Percentiles rank a stretch among this genome's conserved stretches.
These are phyloP conservation scores for Helicocarpus griseus DNA, from an alignment of 2,329 filamentous ascomycete genomes.

Conservation along the genomic window DNA sequence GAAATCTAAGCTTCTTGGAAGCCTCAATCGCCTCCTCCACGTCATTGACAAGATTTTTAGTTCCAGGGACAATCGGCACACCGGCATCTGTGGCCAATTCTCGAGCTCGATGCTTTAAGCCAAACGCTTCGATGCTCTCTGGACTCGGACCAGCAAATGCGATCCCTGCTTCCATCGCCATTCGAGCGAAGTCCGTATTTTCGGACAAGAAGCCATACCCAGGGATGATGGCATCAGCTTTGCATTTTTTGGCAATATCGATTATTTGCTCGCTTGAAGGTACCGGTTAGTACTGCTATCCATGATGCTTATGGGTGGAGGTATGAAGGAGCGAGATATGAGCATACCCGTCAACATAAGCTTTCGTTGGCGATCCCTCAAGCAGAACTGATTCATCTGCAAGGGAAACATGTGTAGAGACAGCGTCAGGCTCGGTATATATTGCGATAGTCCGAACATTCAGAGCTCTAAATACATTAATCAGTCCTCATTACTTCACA, in stretches of 20 bases:
- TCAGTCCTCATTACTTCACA: neutral
- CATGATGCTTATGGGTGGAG: neutral
- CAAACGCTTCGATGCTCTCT: conserved; percentile 45
- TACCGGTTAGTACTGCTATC: neutral
- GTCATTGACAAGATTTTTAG: conserved; percentile 38
- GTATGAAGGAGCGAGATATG: neutral
- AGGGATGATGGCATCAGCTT: conserved; percentile 51
- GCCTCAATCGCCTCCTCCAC: conserved; percentile 39
- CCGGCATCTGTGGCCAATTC: conserved; percentile 43
- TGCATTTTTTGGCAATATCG: conserved; percentile 40
- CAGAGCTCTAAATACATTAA: conserved; percentile 23
- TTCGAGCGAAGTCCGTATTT: conserved; percentile 50
- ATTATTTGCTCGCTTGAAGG: conserved; percentile 31
- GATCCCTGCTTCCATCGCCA: conserved; percentile 45
- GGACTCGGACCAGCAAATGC: conserved; percentile 51
- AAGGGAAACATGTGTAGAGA: conserved; percentile 44
- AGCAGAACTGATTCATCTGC: conserved; percentile 47
- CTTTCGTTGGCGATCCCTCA: conserved; percentile 37
- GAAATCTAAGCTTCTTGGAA: conserved; percentile 39
- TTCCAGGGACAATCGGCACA: conserved; percentile 48
- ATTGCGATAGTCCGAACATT: conserved; percentile 46
- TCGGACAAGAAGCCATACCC: conserved; percentile 60
- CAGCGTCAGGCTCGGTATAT: conserved; percentile 48
- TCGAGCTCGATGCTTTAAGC: conserved; percentile 50
- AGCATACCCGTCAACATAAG: conserved; percentile 38